Evolutionary conservation across 495 filamentous ascomycete genomes (phyloP).

Genomic region (Aspergillus bertholletiae): DNA sequence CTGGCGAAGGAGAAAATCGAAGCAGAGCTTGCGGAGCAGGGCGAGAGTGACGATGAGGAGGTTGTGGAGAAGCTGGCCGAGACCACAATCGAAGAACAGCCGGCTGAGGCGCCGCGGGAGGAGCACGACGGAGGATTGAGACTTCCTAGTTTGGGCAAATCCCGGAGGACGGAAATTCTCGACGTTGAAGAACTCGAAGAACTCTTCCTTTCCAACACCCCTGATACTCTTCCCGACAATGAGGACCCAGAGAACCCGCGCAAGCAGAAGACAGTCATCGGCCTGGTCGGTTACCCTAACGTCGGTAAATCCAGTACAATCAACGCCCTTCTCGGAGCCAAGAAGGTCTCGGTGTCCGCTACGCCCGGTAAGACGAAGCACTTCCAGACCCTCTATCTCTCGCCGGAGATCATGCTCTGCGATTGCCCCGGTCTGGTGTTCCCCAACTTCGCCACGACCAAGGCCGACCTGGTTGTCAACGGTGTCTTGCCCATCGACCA

Average conservation of each 20-base stretch:
- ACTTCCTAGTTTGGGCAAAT: conserved; percentile 22
- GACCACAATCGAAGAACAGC: conserved; percentile 40
- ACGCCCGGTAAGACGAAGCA: conserved; percentile 99
- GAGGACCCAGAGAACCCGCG: conserved; percentile 35
- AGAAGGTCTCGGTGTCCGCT: conserved; percentile 96
- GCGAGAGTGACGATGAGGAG: conserved; percentile 43
- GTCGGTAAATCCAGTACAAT: conserved; percentile 99
- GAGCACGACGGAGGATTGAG: conserved; percentile 22
- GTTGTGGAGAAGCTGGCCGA: conserved; percentile 32
- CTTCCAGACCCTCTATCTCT: conserved; percentile 96
- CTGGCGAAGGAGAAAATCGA: conserved; percentile 88
- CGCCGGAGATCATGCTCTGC: conserved; percentile 83
- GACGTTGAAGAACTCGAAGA: conserved; percentile 89
- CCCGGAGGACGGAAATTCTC: conserved; percentile 71
- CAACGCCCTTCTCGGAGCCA: conserved; percentile 94
- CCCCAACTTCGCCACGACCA: conserved; percentile 95
- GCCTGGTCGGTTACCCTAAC: conserved; percentile 97
- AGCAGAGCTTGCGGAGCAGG: conserved; percentile 49
- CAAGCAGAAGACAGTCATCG: conserved; percentile 72
- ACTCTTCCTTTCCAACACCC: conserved; percentile 76
- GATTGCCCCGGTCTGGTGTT: conserved; percentile 99
- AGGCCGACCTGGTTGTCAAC: conserved; percentile 93
- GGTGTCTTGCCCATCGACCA: conserved; percentile 98
- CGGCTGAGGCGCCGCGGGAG: conserved; percentile 25
- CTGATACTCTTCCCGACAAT: conserved; percentile 38